A percentile compares a stretch with the other conserved stretches of the same genome.
phyloP scores from a whole-genome alignment of 306 rosid genomes.

The Ochetophila trinervis region DNA sequence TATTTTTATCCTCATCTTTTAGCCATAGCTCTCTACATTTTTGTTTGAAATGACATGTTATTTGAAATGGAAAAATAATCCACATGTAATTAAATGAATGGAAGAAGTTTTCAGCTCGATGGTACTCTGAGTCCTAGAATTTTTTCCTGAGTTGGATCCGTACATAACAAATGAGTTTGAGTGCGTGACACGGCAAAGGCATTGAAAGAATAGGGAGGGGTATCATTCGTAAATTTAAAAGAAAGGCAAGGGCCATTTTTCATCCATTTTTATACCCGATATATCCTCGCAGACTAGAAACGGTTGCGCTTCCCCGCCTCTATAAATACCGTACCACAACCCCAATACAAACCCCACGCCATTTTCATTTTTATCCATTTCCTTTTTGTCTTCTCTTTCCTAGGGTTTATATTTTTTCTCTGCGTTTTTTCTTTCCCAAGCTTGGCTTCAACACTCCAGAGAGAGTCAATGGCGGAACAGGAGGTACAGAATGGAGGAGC shows the following conservation, averaged over 20 bases:
- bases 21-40: too few species aligned
- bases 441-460: not conserved
- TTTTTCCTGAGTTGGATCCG: too few species aligned
- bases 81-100: too few species aligned
- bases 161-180: not conserved
- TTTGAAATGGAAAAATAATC: too few species aligned
- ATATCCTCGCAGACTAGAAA: conserved; percentile 20
- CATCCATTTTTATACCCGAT: conserved; percentile 22
- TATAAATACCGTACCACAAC: conserved; percentile 45
- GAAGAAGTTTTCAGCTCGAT: too few species aligned
- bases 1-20: too few species aligned
- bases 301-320: conserved; percentile 55
- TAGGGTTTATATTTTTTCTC: conserved; percentile 50
- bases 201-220: not conserved
- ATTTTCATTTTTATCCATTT: conserved; percentile 13
- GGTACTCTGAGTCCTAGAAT: too few species aligned
- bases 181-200: conserved; percentile 22
- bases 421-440: conserved; percentile 3
- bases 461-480: conserved; percentile 49
- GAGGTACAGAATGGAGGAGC: conserved; percentile 56
- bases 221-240: conserved; percentile 1
- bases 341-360: conserved; percentile 23
- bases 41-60: too few species aligned
- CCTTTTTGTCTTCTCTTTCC: conserved; percentile 30
- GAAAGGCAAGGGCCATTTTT: not conserved